Evolutionary conservation across 495 filamentous ascomycete species (phyloP).

Genomic region (Entonaema liquescens): DNA sequence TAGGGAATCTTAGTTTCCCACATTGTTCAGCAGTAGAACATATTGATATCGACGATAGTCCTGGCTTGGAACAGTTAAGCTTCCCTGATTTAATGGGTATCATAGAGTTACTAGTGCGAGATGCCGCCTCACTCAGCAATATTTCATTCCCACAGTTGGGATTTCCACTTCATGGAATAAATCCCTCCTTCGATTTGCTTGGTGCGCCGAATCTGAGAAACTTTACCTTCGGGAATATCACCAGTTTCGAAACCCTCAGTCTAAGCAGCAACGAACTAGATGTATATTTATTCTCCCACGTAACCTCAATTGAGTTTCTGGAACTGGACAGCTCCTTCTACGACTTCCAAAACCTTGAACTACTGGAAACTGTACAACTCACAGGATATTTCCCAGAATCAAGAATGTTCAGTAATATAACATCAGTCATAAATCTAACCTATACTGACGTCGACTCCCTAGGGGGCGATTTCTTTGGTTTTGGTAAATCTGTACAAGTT

Average conservation of each 20-base stretch:
- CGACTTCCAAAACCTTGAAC: background rate
- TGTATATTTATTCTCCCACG: background rate
- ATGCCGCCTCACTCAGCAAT: background rate
- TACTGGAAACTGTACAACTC: background rate
- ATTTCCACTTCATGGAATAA: background rate
- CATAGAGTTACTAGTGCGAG: background rate
- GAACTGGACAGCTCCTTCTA: too few relatives aligned
- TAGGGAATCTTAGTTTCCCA: background rate
- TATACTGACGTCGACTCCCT: background rate
- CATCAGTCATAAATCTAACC: background rate
- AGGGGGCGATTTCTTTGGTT: accelerated
- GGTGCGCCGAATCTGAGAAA: background rate
- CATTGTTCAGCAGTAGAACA: background rate
- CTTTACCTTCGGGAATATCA: background rate
- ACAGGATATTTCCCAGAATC: background rate
- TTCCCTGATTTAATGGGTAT: background rate
- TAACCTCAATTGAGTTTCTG: background rate
- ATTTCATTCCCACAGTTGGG: background rate
- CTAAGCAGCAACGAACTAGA: background rate
- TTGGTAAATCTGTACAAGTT: background rate
- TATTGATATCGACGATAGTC: background rate
- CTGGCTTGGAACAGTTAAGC: background rate
- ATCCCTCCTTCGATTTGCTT: background rate
- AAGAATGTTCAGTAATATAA: background rate
- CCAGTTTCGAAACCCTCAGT: background rate